Percentiles rank a stretch among this genome's conserved stretches.
phyloP scores from a whole-genome alignment of 2,329 filamentous ascomycete species.

The Paecilomyces sp. region DNA sequence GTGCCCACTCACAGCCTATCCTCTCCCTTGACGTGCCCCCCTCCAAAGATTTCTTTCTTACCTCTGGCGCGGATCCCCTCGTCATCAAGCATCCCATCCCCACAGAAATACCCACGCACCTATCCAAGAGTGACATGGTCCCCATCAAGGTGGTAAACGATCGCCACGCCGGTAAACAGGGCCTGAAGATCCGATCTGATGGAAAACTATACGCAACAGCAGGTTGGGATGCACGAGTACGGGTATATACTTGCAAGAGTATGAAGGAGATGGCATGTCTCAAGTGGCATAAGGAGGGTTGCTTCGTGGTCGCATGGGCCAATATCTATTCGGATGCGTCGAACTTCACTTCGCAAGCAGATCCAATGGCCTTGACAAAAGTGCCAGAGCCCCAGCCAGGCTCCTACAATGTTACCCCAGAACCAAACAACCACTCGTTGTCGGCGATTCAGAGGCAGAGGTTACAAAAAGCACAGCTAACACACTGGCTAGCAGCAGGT shows the following conservation, averaged over 20 bases:
- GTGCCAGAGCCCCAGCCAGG: not conserved
- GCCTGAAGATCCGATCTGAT: constrained; percentile 68
- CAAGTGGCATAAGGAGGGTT: constrained; percentile 89
- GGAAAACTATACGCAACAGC: constrained; percentile 79
- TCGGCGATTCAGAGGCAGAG: constrained; percentile 58
- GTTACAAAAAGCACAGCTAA: constrained; percentile 55
- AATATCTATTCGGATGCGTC: constrained; percentile 27
- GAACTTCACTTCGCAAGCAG: constrained; percentile 3
- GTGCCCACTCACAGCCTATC: constrained; percentile 71
- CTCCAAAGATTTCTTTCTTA: constrained; percentile 56
- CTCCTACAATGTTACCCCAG: not conserved
- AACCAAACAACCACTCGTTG: constrained; percentile 10
- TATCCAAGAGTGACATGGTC: constrained; percentile 16
- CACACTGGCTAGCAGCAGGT: constrained; percentile 85
- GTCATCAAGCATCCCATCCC: constrained; percentile 69
- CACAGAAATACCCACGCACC: not conserved
- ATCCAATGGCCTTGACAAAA: not conserved
- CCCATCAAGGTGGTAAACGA: constrained; percentile 63
- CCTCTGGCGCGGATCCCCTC: constrained; percentile 73
- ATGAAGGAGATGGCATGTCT: constrained; percentile 84
- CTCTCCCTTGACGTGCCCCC: constrained; percentile 60
- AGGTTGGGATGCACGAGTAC: constrained; percentile 78
- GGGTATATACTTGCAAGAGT: constrained; percentile 73
- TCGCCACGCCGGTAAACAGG: constrained; percentile 85
- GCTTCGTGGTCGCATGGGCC: constrained; percentile 73